Conservation (phyloP, 768 basidiomycete genomes). For the Naganishia randhawae region DNA sequence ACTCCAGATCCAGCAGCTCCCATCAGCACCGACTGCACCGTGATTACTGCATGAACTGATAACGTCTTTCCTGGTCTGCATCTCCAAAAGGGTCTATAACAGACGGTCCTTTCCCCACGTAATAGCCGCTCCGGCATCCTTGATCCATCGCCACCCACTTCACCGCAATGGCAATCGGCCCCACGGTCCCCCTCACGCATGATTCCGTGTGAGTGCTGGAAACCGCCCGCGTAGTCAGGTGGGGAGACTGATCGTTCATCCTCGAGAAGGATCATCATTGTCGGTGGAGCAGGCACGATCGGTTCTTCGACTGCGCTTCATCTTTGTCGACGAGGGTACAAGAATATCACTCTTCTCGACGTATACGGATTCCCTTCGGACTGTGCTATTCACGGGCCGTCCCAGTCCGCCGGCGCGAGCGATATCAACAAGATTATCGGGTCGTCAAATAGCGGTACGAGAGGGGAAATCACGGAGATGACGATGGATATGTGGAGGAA, state of each 20-base stretch:
- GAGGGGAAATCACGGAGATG: slow-evolving; percentile 33
- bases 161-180: slow-evolving; percentile 4
- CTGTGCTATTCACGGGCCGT: slow-evolving; percentile 32
- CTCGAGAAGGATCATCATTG: slow-evolving; percentile 29
- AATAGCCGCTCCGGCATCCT: too few species aligned
- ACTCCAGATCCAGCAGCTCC: too few species aligned
- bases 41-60: too few species aligned
- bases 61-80: too few species aligned
- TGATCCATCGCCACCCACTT: too few species aligned
- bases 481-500: slow-evolving; percentile 44
- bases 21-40: too few species aligned
- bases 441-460: not conserved
- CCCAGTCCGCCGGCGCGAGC: slow-evolving; percentile 33
- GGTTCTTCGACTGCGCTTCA: slow-evolving; percentile 48
- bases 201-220: not conserved
- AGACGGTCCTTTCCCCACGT: too few species aligned
- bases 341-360: slow-evolving; percentile 42
- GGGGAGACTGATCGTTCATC: not conserved
- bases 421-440: slow-evolving; percentile 47
- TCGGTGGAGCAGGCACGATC: slow-evolving; percentile 48
- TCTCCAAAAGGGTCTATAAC: too few species aligned
- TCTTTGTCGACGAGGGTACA: slow-evolving; percentile 43
- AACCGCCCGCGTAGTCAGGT: not conserved
- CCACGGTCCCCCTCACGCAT: not conserved
- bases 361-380: slow-evolving; percentile 37